A percentile compares a stretch with the other conserved stretches of the same genome.
Conservation (phyloP, 768 basidiomycete genomes). For the Termitomyces sp. region DNA sequence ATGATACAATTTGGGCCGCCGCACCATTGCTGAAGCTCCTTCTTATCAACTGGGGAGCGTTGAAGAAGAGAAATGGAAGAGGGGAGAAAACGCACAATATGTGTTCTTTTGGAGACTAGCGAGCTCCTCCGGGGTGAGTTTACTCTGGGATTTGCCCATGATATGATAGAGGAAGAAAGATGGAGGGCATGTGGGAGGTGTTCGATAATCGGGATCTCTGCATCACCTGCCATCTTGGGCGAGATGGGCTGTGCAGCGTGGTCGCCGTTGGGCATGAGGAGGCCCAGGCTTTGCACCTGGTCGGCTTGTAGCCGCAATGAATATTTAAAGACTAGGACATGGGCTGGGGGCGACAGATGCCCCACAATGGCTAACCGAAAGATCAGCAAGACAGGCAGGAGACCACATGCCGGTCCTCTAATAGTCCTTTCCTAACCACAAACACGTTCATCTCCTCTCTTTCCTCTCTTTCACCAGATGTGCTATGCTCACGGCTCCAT, state of each 20-base stretch:
- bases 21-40: constrained; percentile 93
- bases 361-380: constrained; percentile 21
- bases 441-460: constrained; percentile 19
- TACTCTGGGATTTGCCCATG: constrained; percentile 98
- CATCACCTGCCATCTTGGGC: constrained; percentile 19
- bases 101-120: constrained; percentile 96
- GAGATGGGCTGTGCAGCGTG: constrained; percentile 18
- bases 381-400: constrained; percentile 25
- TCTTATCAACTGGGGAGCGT: constrained; percentile 77
- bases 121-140: constrained; percentile 91
- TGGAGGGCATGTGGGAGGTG: constrained; percentile 7
- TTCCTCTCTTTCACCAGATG: constrained; percentile 36
- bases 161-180: constrained; percentile 23
- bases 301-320: constrained; percentile 15
- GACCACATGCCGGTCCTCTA: constrained; percentile 26
- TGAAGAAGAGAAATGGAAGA: constrained; percentile 8
- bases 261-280: constrained; percentile 20
- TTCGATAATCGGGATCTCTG: constrained; percentile 10
- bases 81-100: constrained; percentile 61
- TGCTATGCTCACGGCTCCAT: constrained; percentile 68
- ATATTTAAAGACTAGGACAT: constrained; percentile 12
- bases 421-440: constrained; percentile 24
- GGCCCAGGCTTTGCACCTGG: constrained; percentile 6
- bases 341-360: neutral
- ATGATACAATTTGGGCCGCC: constrained; percentile 5